Evolutionary conservation across 129 eudicot genomes (phyloP), one percentile per base, ranked within the genome.

Genomic region (Flaveria robusta): DNA sequence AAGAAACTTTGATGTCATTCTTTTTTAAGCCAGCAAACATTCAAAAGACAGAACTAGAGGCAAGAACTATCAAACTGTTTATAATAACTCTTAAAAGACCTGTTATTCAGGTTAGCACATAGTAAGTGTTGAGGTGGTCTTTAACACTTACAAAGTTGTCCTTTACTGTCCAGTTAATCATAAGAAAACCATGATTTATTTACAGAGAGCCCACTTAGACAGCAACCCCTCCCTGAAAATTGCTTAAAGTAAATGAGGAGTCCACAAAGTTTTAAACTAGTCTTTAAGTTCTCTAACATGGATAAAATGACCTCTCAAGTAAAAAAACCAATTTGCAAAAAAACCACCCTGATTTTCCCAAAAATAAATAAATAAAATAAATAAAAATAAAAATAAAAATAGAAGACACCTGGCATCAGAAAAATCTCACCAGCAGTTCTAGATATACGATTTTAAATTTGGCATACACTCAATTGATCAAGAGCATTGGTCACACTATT

Each of bases 81-180:
- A 37, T 66, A 16, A 3, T 65, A 65, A 34, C 49, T 37, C 49
- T 39, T 22, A 14, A 37, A 34, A 11, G 18, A 64, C 69, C 12
- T 64, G 18, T 64, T 29, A 34, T 1, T 64, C 23, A 6, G 45
- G 47, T 14, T 29, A 64, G 10, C 10, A 18, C 71, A 66, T 66
- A n/a, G 50, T 39, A 37, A 66, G 16, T 66, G 71, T 66, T 66
- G 71, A 66, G 71, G 71, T 66, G 26, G 49, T 9, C 3, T 31
- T 31, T 31, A 50, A 9, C 14, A n/a, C 68, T 63, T 29, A 27
- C 34, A 59, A 59, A 59, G 66, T 49, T 49, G 5, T 49, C 55
- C 55, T 49, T 49, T 13, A 49, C 1, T 49, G 55, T 49, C 18
- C 55, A 49, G 0, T 49, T 49, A 16, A 49, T 49, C 18, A 49